Evolutionary conservation across 140 eudicot genomes (phyloP).

Genomic region (Ambrosia hybrid): DNA sequence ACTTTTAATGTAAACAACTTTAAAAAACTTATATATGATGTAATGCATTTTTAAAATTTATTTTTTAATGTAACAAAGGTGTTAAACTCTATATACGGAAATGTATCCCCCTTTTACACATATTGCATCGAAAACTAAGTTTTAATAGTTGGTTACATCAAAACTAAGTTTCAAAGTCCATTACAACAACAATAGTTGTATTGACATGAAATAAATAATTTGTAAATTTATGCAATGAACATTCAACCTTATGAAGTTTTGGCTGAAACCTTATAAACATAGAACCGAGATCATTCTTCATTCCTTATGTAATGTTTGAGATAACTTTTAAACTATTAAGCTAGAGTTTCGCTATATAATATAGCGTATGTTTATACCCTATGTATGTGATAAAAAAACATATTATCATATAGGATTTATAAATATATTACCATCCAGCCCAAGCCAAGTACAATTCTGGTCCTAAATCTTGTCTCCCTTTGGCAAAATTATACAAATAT

Average conservation of each 20-base stretch:
- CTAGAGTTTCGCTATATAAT: not conserved
- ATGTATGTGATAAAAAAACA: not conserved
- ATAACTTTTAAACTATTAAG: not conserved
- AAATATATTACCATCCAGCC: constrained; percentile 52
- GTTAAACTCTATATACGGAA: not conserved
- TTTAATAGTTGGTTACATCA: not conserved
- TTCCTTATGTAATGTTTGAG: not conserved
- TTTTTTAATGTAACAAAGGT: no score
- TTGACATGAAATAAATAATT: no score
- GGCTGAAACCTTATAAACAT: not conserved
- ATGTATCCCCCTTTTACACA: not conserved
- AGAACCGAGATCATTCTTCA: not conserved
- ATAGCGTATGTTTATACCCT: not conserved
- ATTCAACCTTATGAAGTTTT: not conserved
- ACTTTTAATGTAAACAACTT: not conserved
- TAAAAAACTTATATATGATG: not conserved
- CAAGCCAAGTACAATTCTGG: constrained; percentile 54
- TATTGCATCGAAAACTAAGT: not conserved
- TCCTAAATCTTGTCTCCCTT: constrained; percentile 49
- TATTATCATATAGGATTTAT: not conserved
- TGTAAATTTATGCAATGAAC: no score
- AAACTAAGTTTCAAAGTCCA: not conserved
- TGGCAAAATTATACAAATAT: constrained; percentile 55
- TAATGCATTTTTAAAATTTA: not conserved
- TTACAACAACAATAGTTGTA: not conserved